Evolutionary conservation across 805 yeast genomes (phyloP).

Genomic region (Hanseniaspora nectarophila): DNA sequence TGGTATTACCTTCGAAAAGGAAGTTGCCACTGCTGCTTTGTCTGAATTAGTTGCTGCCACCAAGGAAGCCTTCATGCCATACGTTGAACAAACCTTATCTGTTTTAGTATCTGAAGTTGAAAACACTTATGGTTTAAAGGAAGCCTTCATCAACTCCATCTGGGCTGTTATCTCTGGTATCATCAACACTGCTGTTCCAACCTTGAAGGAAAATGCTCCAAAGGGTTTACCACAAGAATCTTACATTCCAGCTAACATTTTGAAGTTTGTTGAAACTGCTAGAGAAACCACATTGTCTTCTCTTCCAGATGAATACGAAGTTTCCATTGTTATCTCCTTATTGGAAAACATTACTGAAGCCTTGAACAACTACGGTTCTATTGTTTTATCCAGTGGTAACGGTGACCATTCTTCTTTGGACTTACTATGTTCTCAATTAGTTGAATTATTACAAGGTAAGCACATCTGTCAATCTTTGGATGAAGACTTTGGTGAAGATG

Average conservation of each 20-base stretch:
- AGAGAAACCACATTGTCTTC: slow-evolving; percentile 52
- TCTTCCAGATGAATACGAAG: slow-evolving; percentile 71
- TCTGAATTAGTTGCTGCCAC: slow-evolving; percentile 83
- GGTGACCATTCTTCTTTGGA: slow-evolving; percentile 51
- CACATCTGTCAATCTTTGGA: slow-evolving; percentile 77
- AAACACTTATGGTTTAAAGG: slow-evolving; percentile 83
- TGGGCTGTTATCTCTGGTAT: slow-evolving; percentile 75
- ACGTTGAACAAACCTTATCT: slow-evolving; percentile 56
- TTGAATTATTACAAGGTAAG: slow-evolving; percentile 63
- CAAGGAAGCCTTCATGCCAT: slow-evolving; percentile 64
- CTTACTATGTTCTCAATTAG: slow-evolving; percentile 54
- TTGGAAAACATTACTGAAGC: slow-evolving; percentile 64
- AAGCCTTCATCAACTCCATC: slow-evolving; percentile 66
- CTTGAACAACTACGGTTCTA: slow-evolving; percentile 58
- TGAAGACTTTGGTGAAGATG: slow-evolving; percentile 50
- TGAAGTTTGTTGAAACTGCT: slow-evolving; percentile 50
- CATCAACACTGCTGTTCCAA: slow-evolving; percentile 35
- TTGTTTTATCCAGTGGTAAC: slow-evolving; percentile 49
- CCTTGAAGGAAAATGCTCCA: slow-evolving; percentile 41
- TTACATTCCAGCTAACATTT: slow-evolving; percentile 46
- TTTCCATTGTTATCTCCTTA: slow-evolving; percentile 65
- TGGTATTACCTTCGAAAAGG: slow-evolving; percentile 91
- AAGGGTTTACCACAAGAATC: slow-evolving; percentile 52
- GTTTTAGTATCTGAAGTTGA: slow-evolving; percentile 60
- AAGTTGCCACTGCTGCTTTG: slow-evolving; percentile 82